Evolutionary conservation across 768 basidiomycete genomes (phyloP), one percentile per base, ranked within the genome.

Genomic region (Baorangia bicolor): DNA sequence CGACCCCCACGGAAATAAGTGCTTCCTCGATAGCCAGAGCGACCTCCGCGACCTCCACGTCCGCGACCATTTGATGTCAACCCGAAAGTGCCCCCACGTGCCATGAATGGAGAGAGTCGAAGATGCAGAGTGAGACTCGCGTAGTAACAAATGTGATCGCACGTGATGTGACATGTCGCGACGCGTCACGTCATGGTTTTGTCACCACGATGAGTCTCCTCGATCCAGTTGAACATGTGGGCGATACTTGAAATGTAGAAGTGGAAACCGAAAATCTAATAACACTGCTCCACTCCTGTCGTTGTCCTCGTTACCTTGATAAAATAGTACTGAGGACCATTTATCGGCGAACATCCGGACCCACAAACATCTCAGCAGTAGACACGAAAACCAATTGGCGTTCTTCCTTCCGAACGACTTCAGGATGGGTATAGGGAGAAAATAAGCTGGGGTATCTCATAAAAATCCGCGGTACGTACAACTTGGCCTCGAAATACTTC

Each of bases 31-130:
- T 62, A 69, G 1, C 67, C 46, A 12, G 55, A 44, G 20, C 83
- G 75, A 69, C 74, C 70, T 21, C 75, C 75, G 18, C 77, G 73
- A 49, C 78, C 74, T 28, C 78, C 75, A 23, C 70, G 71, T 12
- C 68, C 65, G 28, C 64, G 62, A 51, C 81, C 76, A 50, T 73
- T 69, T 28, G 82, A 81, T 11, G 83, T 74, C 27, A 85, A 74
- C 13, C 84, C 85, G 69, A 87, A 86, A 23, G 74, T 75, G 47
- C 57, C 60, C 45, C 85, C 83, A 64, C 81, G 76, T 48, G 79
- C 80, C 72, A 73, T 71, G 55, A 41, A 14, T 27, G 31, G 27
- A 21, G 20, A 38, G 20, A 30, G 46, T 51, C 33, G 21, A 53
- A 28, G 16, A 6, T 1, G 51, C 13, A 46, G 20, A 55, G n/a